Evolutionary conservation across 768 basidiomycete species (phyloP), one percentile per base, ranked within the genome.

Genomic region (Podaxis sp.): DNA sequence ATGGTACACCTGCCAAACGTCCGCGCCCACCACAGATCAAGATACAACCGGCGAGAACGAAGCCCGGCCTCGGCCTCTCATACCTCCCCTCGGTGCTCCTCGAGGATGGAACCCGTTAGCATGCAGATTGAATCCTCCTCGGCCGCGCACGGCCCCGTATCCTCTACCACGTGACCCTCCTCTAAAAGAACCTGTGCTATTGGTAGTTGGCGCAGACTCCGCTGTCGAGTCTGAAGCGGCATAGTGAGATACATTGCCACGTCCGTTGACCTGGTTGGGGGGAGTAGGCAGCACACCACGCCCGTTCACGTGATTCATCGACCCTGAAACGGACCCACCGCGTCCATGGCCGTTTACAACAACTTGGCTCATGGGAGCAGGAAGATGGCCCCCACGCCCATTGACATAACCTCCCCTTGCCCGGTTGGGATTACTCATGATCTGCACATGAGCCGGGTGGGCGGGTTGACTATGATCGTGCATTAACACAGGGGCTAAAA

Each of bases 361-460:
- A 37, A 55, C 38, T 59, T 66, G 64, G 27, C 65, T 59, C 11
- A 65, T 51, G 49, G 63, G 65, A 49, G 65, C 57, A 65, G 69
- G 68, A 41, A 72, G 66, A 50, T 60, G 60, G 0, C 71, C 73
- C 17, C 75, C 76, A 38, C 76, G 75, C 27, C 71, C 75, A 66
- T 79, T 74, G 5, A 65, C 65, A 57, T 66, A 64, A 1, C 69
- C 70, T 4, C 76, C 76, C 33, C 71, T 69, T 24, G 75, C 81
- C 57, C 84, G 79, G 71, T 89, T 87, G 0, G 92, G 92, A 68
- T 94, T 93, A 13, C 83, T 72, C 88, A 93, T 90, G 59, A 93
- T 93, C 37, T 85, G 82, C 15, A 92, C 79, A 4, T 82, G 82
- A 1, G 73, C 60, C 56, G 67, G 58, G 3, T 83, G 82, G 2